Evolutionary conservation across 2,329 filamentous ascomycete genomes (phyloP).

Genomic region (Nigrospora osmanthi): DNA sequence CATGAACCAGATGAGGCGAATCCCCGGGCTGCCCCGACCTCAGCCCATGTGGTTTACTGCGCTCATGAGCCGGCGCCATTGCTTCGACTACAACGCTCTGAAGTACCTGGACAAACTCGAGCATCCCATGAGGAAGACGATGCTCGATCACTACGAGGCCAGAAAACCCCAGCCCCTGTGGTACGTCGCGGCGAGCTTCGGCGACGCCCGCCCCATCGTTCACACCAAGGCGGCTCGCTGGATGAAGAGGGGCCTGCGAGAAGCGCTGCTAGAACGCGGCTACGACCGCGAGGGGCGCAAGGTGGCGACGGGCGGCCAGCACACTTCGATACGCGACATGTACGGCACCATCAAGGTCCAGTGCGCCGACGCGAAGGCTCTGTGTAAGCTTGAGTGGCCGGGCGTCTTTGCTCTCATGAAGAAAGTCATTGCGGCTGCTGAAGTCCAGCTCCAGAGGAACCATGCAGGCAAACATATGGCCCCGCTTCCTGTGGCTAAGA

Average conservation of each 20-base stretch:
- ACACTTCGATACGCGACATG: not conserved
- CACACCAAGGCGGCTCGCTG: slow-evolving; percentile 9
- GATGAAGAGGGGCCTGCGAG: slow-evolving; percentile 12
- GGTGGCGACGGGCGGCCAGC: not conserved
- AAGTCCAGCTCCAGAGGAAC: not conserved
- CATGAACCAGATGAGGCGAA: too few species aligned
- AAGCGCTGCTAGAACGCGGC: slow-evolving; percentile 12
- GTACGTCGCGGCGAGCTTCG: slow-evolving; percentile 5
- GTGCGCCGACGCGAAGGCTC: not conserved
- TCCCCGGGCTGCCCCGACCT: too few species aligned
- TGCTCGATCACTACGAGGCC: slow-evolving; percentile 18
- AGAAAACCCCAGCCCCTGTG: slow-evolving; percentile 18
- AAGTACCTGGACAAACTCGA: slow-evolving; percentile 18
- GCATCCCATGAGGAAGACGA: slow-evolving; percentile 17
- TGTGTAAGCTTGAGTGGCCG: not conserved
- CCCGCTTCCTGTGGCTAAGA: not conserved
- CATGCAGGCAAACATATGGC: not conserved
- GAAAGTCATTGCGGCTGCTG: not conserved
- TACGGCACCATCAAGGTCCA: not conserved
- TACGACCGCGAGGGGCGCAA: slow-evolving; percentile 11
- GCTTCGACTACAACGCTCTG: slow-evolving; percentile 14
- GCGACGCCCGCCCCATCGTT: slow-evolving; percentile 7
- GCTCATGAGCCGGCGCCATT: slow-evolving; percentile 12
- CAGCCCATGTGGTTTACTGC: too few species aligned
- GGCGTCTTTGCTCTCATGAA: not conserved